Conservation (phyloP, 2,329 filamentous ascomycete genomes). For the Tolypocladium endophyticum region DNA sequence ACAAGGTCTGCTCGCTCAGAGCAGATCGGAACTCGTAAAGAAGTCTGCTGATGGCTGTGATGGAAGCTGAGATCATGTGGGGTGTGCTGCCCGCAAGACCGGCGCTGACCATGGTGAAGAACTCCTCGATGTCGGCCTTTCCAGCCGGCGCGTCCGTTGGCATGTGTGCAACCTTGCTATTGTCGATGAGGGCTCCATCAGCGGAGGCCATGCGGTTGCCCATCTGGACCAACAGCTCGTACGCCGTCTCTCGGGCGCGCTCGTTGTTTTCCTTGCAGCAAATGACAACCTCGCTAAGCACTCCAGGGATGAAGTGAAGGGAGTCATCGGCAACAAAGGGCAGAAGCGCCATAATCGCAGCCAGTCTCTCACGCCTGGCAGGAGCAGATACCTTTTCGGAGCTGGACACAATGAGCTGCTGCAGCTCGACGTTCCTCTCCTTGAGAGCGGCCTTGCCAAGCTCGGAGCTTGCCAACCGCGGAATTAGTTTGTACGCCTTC, state of each 20-base stretch:
- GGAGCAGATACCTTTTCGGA: conserved; percentile 80
- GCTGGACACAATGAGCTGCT: conserved; percentile 68
- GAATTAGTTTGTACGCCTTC: conserved; percentile 97
- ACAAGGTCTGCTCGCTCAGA: conserved; percentile 58
- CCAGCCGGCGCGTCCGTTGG: conserved; percentile 66
- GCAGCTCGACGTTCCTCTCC: conserved; percentile 68
- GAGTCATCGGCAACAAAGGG: conserved; percentile 66
- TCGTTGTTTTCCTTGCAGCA: conserved; percentile 98
- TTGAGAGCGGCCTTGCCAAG: conserved; percentile 65
- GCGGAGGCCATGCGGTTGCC: conserved; percentile 63
- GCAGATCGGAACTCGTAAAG: conserved; percentile 78
- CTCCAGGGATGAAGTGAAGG: conserved; percentile 85
- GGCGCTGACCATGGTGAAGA: conserved; percentile 95
- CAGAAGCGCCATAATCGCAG: conserved; percentile 71
- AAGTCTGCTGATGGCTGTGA: conserved; percentile 87
- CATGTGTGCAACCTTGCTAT: conserved; percentile 83
- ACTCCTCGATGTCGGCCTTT: conserved; percentile 80
- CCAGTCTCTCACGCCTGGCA: conserved; percentile 73
- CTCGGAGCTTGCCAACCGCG: conserved; percentile 73
- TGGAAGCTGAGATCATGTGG: conserved; percentile 96
- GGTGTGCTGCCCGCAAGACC: conserved; percentile 86
- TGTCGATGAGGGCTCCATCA: conserved; percentile 65
- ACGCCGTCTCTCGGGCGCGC: conserved; percentile 79
- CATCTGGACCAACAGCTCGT: conserved; percentile 82
- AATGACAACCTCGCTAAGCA: conserved; percentile 90